Percentiles rank a stretch among this genome's conserved stretches.
phyloP scores from a whole-genome alignment of 2,329 filamentous ascomycete species.

The Xylaria sp. region DNA sequence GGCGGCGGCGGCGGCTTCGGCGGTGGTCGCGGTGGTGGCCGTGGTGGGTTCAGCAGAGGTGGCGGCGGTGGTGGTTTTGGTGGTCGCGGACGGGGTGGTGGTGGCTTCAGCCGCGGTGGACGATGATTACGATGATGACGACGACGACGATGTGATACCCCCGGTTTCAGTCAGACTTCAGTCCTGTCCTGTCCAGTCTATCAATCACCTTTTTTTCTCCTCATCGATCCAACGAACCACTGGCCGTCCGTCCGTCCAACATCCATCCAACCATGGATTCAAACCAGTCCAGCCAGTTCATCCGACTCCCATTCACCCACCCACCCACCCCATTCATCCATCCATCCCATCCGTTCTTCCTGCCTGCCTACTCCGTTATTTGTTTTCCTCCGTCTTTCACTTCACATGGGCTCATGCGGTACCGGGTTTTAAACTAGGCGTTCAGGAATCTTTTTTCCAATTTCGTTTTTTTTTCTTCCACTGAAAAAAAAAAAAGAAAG shows the following conservation, averaged over 20 bases:
- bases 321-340: background rate
- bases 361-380: constrained; percentile 5
- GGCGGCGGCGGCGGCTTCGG: constrained; percentile 28
- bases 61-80: constrained; percentile 22
- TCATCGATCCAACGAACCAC: background rate
- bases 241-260: too few relatives aligned
- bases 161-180: constrained; percentile 2
- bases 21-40: constrained; percentile 20
- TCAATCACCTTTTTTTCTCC: background rate
- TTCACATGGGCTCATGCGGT: constrained; percentile 20
- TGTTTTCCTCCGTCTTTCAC: constrained; percentile 7
- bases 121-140: constrained; percentile 3
- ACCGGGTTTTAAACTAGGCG: constrained; percentile 22
- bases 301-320: background rate
- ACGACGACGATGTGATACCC: constrained; percentile 13
- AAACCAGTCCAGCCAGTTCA: background rate
- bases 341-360: background rate
- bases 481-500: background rate
- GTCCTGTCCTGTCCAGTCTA: background rate
- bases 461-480: background rate
- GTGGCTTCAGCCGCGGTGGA: constrained; percentile 14
- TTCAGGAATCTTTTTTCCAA: constrained; percentile 17
- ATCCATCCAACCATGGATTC: too few relatives aligned
- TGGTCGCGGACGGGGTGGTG: constrained; percentile 23
- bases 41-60: background rate